Evolutionary conservation across 352 stramenopile genomes (phyloP), one percentile per base, ranked within the genome.

Genomic region (Blastocystis sp.): DNA sequence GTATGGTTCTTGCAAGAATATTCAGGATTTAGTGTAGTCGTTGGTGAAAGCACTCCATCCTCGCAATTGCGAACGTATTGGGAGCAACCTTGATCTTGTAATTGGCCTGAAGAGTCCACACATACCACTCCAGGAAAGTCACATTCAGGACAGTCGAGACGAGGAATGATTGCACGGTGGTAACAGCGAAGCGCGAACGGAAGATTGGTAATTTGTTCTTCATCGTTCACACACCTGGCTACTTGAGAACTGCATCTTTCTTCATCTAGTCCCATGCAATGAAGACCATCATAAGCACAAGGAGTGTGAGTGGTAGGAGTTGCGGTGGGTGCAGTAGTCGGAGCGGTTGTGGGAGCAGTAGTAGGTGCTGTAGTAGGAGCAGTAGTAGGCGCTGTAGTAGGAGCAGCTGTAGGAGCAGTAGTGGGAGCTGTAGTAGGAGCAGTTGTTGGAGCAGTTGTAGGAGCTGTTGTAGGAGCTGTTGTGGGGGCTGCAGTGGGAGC

Each of bases 101-200:
- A 12, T 2, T 9, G n/a, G 4, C 71, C 71, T 4, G 63, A 37
- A 12, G 57, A n/a, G 49, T 83, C 51, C 7, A 83, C 71, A 43
- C 71, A 83, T 21, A 83, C 37, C 32, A 83, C 46, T 49, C 71
- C 71, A 12, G 6, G 0, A 32, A 83, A 83, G 32, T 63, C 46
- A 54, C 71, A 83, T 21, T 66, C 46, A 12, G 71, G 71, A 54
- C 71, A 83, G 49, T 67, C 29, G 0, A 43, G 42, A 1, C 35
- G 46, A 11, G 42, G 16, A 24, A 83, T 51, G 14, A 67, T 24
- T 54, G 21, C 46, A 21, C 71, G 29, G 24, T 83, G 57, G n/a
- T 52, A 63, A 42, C 71, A 83, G 21, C 71, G 71, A 52, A 67
- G 14, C 24, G 54, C 11, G 9, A 83, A 24, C 32, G 46, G 49